Evolutionary conservation across 192 early-diverging fungal species (phyloP).

Genomic region (Cladochytrium replicatum): DNA sequence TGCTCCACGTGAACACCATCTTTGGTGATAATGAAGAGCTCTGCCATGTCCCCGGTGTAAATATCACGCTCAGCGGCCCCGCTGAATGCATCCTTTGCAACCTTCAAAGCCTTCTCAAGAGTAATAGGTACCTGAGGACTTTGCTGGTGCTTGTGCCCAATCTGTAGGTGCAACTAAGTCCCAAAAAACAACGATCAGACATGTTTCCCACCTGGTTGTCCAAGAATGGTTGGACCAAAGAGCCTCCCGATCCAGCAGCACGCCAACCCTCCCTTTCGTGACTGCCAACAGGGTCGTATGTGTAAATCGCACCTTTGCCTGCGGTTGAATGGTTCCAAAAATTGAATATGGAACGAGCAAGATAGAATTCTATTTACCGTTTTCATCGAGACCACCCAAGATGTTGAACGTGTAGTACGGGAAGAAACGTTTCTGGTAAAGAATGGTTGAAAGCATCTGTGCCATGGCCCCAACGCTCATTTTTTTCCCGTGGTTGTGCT

Average conservation of each 20-base stretch:
- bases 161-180: conserved; percentile 24
- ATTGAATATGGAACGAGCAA: not conserved
- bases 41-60: conserved; percentile 91
- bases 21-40: conserved; percentile 79
- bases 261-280: conserved; percentile 67
- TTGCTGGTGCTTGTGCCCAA: conserved; percentile 65
- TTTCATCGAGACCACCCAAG: conserved; percentile 78
- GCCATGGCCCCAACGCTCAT: conserved; percentile 83
- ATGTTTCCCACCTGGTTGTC: conserved; percentile 72
- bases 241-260: conserved; percentile 74
- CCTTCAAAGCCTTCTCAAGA: conserved; percentile 55
- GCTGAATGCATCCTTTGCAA: conserved; percentile 93
- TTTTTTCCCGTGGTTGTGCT: conserved; percentile 76
- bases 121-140: conserved; percentile 26
- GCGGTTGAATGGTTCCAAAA: conserved; percentile 2
- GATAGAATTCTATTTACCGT: conserved; percentile 42
- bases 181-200: conserved; percentile 1
- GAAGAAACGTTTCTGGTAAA: conserved; percentile 92
- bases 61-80: conserved; percentile 97
- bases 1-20: conserved; percentile 64
- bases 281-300: conserved; percentile 89
- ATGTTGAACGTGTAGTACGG: conserved; percentile 90
- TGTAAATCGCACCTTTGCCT: conserved; percentile 83
- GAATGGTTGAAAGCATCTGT: conserved; percentile 85
- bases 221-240: conserved; percentile 92